Conservation (phyloP, 305 asterid genomes). For the Solanum hybrid region DNA sequence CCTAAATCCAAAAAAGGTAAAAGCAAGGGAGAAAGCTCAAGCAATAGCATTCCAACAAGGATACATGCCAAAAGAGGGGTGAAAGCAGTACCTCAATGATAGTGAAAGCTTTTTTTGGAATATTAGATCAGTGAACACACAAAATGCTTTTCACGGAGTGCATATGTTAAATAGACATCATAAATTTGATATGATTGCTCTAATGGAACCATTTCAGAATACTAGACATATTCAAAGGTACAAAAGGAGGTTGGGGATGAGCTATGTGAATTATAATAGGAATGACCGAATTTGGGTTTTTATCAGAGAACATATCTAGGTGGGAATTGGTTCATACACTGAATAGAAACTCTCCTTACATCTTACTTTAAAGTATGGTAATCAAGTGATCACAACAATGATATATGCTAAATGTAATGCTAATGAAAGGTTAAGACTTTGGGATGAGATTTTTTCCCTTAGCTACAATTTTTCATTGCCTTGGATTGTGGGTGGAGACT, state of each 20-base stretch:
- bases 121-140: not conserved
- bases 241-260: not conserved
- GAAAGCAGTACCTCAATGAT: not conserved
- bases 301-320: not conserved
- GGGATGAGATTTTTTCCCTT: not conserved
- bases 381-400: not conserved
- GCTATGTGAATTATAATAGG: not conserved
- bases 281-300: not conserved
- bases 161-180: not conserved
- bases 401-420: not conserved
- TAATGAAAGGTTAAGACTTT: not conserved
- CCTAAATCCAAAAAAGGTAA: not conserved
- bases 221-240: not conserved
- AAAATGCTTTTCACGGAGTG: not conserved
- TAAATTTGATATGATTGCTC: not conserved
- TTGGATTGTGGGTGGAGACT: not conserved
- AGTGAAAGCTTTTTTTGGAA: too few species aligned
- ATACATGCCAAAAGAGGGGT: not conserved
- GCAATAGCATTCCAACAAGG: not conserved
- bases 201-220: not conserved
- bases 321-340: not conserved
- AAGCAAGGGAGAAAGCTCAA: not conserved
- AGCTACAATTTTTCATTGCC: not conserved
- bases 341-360: too few species aligned
- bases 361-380: not conserved